Percentiles rank a stretch among this genome's conserved stretches.
phyloP scores from a whole-genome alignment of 163 green algal genomes.

The Chlamydomonas reinhardtii region DNA sequence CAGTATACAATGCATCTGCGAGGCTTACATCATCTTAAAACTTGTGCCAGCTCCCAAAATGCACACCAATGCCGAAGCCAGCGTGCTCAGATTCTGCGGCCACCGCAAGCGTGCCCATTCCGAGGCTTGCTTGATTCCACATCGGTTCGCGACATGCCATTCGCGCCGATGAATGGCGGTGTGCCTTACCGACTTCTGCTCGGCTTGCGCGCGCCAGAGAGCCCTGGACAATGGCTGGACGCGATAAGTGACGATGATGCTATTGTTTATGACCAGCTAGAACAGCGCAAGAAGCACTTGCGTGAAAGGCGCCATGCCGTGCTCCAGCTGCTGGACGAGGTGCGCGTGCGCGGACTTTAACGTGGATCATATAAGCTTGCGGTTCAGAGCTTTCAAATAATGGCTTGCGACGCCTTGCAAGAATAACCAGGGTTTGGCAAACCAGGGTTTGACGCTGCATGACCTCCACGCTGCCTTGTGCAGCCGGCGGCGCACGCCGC shows the following conservation, averaged over 20 bases:
- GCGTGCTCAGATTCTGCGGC: no score
- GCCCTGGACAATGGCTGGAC: constrained; percentile 10
- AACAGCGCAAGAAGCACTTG: constrained; percentile 11
- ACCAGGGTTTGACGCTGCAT: not conserved
- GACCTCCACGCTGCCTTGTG: not conserved
- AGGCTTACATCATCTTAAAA: no score
- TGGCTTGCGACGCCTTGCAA: no score
- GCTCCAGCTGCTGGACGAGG: constrained; percentile 12
- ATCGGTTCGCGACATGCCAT: not conserved
- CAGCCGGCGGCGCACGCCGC: constrained; percentile 14
- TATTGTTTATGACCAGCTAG: not conserved
- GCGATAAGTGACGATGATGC: not conserved
- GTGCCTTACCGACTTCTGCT: constrained; percentile 18
- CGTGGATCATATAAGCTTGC: not conserved
- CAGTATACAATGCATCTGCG: no score
- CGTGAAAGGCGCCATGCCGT: constrained; percentile 4
- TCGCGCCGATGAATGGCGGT: not conserved
- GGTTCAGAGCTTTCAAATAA: no score
- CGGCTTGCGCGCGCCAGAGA: not conserved
- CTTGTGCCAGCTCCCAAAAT: no score
- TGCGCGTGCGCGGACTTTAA: no score
- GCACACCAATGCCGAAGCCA: no score
- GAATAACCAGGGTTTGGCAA: no score
- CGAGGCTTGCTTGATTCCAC: not conserved
- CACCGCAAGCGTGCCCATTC: constrained; percentile 18